Base-by-base conservation (phyloP, 2,329 filamentous ascomycete genomes). In the Colletotrichum musae region DNA sequence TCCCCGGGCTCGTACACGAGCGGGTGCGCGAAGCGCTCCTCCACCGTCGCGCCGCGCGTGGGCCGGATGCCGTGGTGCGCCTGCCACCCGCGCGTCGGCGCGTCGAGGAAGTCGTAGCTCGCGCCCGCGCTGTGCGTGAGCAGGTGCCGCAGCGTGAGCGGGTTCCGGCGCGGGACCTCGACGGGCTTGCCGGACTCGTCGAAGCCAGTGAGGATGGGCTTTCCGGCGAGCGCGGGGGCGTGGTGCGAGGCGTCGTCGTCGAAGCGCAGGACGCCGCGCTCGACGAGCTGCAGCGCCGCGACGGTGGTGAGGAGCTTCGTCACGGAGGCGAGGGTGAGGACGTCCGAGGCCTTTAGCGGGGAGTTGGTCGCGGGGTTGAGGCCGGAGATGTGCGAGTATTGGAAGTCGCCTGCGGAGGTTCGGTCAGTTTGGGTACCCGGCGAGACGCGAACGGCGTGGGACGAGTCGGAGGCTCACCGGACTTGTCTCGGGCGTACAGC, bases 231-330 rank as follows among this genome's bases (percentile, higher is more conserved):
- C 39, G 87, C 85, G 0, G 87, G 88, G 2, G 85, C 77, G 3
- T 87, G 57, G 0, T 72, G 45, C 0, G 80, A 78, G 0, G 89
- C 72, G 61, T 88, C 83, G 3, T 81, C 82, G 9, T 83, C 80
- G 0, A 89, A 77, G 1, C 74, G 74, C 0, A 89, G 73, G 0
- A 84, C 75, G 0, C 86, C 86, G 6, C 84, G 80, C 43, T 90
- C 87, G 2, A 89, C 85, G 53, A 85, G 83, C 66, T 88, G 85
- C n/a, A 90, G 73, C 1, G 82, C 82, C 2, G 87, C 84, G 59
- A 90, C 82, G 2, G 83, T 82, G 2, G 87, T 83, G 61, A 88
- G 70, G 3, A 90, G 75, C 68, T 85, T 85, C 28, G 78, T 81
- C 3, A 76, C 78, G 4, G 80, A 83, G 3, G 79, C 80, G 0